Conservation (phyloP, 2,329 filamentous ascomycete genomes). For the Aspergillus novoparasiticus region DNA sequence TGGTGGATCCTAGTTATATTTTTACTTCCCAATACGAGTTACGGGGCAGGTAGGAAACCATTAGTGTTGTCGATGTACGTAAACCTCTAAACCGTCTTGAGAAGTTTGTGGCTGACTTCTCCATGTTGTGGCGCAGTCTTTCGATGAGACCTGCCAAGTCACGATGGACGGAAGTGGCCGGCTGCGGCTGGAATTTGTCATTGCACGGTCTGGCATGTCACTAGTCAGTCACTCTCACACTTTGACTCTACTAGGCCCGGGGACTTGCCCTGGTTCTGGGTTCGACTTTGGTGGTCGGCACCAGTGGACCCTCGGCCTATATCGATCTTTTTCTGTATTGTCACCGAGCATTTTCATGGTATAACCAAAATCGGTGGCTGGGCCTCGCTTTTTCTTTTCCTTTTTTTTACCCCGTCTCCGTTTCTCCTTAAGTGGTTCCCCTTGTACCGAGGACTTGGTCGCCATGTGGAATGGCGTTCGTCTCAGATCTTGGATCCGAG, state of each 20-base stretch:
- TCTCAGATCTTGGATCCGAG: slow-evolving; percentile 3
- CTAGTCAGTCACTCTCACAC: not conserved
- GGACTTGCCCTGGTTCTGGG: slow-evolving; percentile 4
- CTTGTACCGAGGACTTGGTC: not conserved
- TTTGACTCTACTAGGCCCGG: not conserved
- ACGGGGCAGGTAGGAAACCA: not conserved
- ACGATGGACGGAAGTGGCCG: slow-evolving; percentile 4
- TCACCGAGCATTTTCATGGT: not conserved
- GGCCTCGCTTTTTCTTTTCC: not conserved
- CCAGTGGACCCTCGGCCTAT: not conserved
- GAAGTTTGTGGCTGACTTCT: not conserved
- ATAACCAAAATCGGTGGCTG: not conserved
- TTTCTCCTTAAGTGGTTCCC: not conserved
- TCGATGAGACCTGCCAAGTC: slow-evolving; percentile 1
- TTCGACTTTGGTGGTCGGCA: not conserved
- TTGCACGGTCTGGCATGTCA: slow-evolving; percentile 9
- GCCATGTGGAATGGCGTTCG: slow-evolving; percentile 1
- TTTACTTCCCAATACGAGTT: not conserved
- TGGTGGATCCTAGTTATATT: not conserved
- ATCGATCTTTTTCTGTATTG: not conserved
- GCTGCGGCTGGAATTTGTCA: slow-evolving; percentile 12
- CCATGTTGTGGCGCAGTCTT: not conserved
- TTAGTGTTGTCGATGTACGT: not conserved
- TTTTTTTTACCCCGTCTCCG: not conserved
- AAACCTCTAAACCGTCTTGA: not conserved